phyloP scores from a whole-genome alignment of 164 flowering plant genomes.

The Chimonanthus salicifolius region DNA sequence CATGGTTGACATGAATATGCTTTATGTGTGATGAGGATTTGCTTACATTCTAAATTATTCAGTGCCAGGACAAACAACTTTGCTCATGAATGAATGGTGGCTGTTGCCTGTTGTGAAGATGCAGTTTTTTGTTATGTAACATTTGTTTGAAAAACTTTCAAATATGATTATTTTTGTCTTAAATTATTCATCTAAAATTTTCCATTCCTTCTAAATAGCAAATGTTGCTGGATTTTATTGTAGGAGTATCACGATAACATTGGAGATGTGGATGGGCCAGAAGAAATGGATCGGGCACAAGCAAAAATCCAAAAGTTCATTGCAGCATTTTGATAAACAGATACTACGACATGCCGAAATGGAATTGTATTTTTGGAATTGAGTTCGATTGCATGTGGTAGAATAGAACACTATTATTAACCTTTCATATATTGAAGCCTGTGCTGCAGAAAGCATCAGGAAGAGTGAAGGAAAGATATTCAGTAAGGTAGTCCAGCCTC shows the following conservation, averaged over 20 bases:
- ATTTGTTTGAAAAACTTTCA: too few species aligned
- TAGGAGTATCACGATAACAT: slow-evolving; percentile 97
- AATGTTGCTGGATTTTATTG: background rate
- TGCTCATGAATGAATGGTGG: too few species aligned
- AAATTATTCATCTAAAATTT: too few species aligned
- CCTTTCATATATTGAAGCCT: background rate
- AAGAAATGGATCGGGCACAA: slow-evolving; percentile 83
- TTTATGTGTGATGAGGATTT: too few species aligned
- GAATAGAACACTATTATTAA: background rate
- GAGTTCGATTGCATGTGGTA: background rate
- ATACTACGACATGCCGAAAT: background rate
- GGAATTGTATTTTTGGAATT: background rate
- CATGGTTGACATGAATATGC: too few species aligned
- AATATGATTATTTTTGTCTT: too few species aligned
- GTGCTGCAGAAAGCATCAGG: background rate
- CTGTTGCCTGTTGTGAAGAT: too few species aligned
- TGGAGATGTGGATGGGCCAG: slow-evolving; percentile 93
- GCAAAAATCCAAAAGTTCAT: slow-evolving; percentile 70
- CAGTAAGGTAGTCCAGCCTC: background rate
- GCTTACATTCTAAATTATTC: too few species aligned
- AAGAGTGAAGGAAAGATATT: background rate
- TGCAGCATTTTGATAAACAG: slow-evolving; percentile 41
- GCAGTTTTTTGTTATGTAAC: too few species aligned
- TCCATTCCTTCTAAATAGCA: background rate
- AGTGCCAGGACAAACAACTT: too few species aligned